Percentiles rank a stretch among this genome's conserved stretches.
Evolutionary conservation across 1,284 basidiomycete genomes (phyloP).

Genomic region (Bjerkandera adusta): DNA sequence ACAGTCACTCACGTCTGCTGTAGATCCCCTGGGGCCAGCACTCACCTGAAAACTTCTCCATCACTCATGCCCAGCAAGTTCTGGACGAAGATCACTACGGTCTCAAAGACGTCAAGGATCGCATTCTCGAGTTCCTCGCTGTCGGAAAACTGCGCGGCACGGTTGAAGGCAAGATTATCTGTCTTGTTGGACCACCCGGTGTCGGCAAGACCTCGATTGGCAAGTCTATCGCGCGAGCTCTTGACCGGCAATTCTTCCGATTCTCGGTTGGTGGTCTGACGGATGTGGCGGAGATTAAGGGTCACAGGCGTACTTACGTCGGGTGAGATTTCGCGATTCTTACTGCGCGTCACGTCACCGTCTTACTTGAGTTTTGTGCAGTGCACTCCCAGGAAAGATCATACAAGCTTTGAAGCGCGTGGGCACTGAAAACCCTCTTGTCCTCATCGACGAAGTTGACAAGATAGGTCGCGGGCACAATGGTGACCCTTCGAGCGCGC

Average conservation of each 20-base stretch:
- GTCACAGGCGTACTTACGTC: constrained; percentile 95
- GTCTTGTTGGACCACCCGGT: constrained; percentile 94
- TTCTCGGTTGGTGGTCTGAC: constrained; percentile 97
- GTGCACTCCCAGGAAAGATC: constrained; percentile 95
- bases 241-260: constrained; percentile 89
- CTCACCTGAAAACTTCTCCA: constrained; percentile 92
- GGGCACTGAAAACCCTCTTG: constrained; percentile 95
- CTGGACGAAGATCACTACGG: constrained; percentile 98
- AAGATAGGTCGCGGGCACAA: constrained; percentile 97
- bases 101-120: constrained; percentile 92
- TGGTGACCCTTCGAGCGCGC: constrained; percentile 92
- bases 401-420: constrained; percentile 97
- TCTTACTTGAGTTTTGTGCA: constrained; percentile 30
- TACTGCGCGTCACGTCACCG: too few species aligned
- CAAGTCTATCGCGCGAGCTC: constrained; percentile 89
- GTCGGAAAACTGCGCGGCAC: constrained; percentile 96
- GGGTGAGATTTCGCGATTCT: constrained; percentile 66
- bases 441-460: constrained; percentile 97
- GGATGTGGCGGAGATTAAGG: constrained; percentile 99
- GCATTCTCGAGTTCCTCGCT: constrained; percentile 97
- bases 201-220: constrained; percentile 96
- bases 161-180: constrained; percentile 98
- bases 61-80: constrained; percentile 81
- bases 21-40: constrained; percentile 96
- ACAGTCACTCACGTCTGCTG: constrained; percentile 8